A percentile compares a stretch with the other conserved stretches of the same genome.
Conservation (phyloP, 129 eudicot genomes). For the Chrysanthemum makinoi region DNA sequence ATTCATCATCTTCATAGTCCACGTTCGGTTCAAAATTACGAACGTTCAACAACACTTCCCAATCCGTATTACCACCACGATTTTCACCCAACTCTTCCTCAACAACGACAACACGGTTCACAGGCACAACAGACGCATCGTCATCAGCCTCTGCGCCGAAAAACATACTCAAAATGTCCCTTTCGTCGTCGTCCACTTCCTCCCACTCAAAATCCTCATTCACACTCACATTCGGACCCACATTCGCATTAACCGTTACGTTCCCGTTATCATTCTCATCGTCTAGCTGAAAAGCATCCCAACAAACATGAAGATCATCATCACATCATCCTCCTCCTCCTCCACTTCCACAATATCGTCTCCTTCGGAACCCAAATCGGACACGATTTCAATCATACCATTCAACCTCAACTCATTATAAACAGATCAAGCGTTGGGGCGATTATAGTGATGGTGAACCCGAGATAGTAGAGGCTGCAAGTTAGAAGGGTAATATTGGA, state of each 20-base stretch:
- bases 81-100: constrained; percentile 23
- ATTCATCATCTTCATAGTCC: constrained; percentile 29
- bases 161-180: constrained; percentile 42
- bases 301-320: constrained; percentile 40
- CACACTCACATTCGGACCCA: constrained; percentile 10
- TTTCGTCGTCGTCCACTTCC: constrained; percentile 55
- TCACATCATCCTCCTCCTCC: constrained; percentile 25
- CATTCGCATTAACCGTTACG: not conserved
- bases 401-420: constrained; percentile 17
- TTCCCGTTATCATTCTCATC: constrained; percentile 18
- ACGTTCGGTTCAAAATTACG: constrained; percentile 37
- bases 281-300: constrained; percentile 51
- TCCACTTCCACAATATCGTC: constrained; percentile 10
- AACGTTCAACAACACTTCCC: constrained; percentile 54
- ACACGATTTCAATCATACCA: not conserved
- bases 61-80: constrained; percentile 26
- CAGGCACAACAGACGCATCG: constrained; percentile 36
- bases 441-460: no score
- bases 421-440: no score
- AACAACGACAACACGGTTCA: constrained; percentile 4
- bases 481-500: no score
- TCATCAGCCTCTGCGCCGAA: constrained; percentile 45
- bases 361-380: constrained; percentile 29
- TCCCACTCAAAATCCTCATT: constrained; percentile 69
- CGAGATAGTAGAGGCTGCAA: no score